Base-by-base conservation (phyloP, 2,329 filamentous ascomycete species). In the Purpureocillium takamizusanense region DNA sequence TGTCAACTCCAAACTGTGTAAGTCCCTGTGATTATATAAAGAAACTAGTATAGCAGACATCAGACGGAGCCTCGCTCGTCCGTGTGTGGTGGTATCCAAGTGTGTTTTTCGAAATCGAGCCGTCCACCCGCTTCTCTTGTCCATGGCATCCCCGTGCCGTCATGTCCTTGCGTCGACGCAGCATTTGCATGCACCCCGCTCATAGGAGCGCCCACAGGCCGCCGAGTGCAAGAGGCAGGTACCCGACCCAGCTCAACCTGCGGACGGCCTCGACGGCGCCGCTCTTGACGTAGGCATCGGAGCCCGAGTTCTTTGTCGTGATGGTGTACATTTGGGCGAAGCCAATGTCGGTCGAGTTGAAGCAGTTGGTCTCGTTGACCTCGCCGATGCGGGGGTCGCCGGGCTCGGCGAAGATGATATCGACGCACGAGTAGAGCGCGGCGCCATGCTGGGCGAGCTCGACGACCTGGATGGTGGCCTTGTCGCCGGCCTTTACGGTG, bases 341-440 rank as follows among this genome's bases (percentile, higher is more conserved):
- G 46, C 75, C 74, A 50, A 95, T 78, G 40, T 86, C 69, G 33
- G 75, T 79, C 42, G 81, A 86, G 67, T 97, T 97, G 70, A 83
- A 88, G 71, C 90, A 97, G 64, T 95, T 95, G 12, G 77, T 72
- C 42, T 72, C 67, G 56, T 84, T 94, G 48, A 95, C 85, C 48
- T 82, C 69, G 40, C 67, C 68, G 36, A 94, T 78, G 33, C 63
- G 65, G 30, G 62, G 46, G 55, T 94, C 83, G 51, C 78, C 66
- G 17, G 85, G 84, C 2, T 88, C 84, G 35, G 82, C 86, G 51
- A 97, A 94, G 34, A 83, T 90, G 52, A 97, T 94, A 56, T 97
- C 90, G 50, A 94, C 89, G 57, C 92, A 97, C 87, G 84, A 88
- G 56, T 82, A 95, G 30, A 95, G 61, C 5, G 85, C 72, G 2